Conservation (phyloP, 139 green algal genomes). For the Haematococcus lacustris region DNA sequence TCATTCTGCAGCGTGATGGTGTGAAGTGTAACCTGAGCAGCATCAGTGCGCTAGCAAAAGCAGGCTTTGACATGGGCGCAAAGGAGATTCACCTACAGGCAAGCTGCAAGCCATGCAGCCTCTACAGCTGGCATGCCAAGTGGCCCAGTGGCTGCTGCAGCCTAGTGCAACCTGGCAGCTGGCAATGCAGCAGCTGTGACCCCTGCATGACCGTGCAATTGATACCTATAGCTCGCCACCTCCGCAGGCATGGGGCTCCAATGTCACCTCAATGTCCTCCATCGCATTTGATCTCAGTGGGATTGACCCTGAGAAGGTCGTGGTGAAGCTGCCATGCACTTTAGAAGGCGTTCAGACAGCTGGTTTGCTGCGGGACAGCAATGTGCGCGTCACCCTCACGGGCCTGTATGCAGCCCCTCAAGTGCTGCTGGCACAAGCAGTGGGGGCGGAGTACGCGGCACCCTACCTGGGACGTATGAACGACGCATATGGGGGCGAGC, state of each 20-base stretch:
- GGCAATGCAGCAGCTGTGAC: too few species aligned
- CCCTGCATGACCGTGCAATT: too few species aligned
- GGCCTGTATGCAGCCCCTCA: constrained; percentile 53
- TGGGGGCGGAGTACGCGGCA: constrained; percentile 71
- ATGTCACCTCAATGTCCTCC: constrained; percentile 34
- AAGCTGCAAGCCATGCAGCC: too few species aligned
- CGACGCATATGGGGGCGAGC: constrained; percentile 34
- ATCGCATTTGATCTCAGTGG: constrained; percentile 42
- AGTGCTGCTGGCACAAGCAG: constrained; percentile 45
- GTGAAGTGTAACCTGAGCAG: constrained; percentile 50
- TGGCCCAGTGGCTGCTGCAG: too few species aligned
- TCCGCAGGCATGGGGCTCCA: constrained; percentile 69
- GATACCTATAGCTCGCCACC: too few species aligned
- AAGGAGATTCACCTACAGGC: constrained; percentile 71
- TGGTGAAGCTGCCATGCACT: constrained; percentile 68
- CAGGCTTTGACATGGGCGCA: constrained; percentile 33
- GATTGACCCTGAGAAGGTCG: constrained; percentile 27
- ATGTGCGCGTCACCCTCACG: constrained; percentile 62
- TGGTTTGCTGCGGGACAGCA: constrained; percentile 33
- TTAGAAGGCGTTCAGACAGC: constrained; percentile 56
- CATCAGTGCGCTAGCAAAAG: constrained; percentile 26
- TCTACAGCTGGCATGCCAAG: too few species aligned
- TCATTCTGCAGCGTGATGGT: constrained; percentile 60
- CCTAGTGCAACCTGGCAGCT: too few species aligned
- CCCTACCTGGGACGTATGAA: constrained; percentile 77